Percentiles rank a stretch among this genome's conserved stretches.
Evolutionary conservation across 1,284 basidiomycete genomes (phyloP).

Genomic region (Trametes versicolor): DNA sequence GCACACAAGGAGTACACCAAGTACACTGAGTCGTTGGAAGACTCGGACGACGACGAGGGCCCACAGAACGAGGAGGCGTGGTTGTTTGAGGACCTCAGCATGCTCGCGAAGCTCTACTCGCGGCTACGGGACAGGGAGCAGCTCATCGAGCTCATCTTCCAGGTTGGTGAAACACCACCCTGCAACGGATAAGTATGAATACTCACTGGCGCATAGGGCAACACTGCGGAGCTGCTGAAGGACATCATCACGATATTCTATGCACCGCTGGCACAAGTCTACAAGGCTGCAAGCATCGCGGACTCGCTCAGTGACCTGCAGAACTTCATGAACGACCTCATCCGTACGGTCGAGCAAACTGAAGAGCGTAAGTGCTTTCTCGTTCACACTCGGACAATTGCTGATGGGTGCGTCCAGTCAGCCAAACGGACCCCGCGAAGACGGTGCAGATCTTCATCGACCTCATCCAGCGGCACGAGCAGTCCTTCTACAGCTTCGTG

Average conservation of each 20-base stretch:
- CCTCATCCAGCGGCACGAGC: constrained; percentile 94
- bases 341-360: constrained; percentile 91
- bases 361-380: constrained; percentile 79
- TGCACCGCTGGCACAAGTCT: constrained; percentile 96
- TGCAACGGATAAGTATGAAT: background rate
- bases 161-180: constrained; percentile 60
- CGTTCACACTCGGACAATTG: background rate
- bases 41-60: constrained; percentile 94
- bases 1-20: constrained; percentile 81
- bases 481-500: constrained; percentile 96
- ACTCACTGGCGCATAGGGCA: constrained; percentile 65
- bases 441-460: constrained; percentile 97
- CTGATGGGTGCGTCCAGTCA: constrained; percentile 60
- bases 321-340: constrained; percentile 95
- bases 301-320: constrained; percentile 95
- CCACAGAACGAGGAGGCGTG: constrained; percentile 94
- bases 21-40: constrained; percentile 68
- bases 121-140: constrained; percentile 92
- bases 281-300: constrained; percentile 96
- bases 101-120: constrained; percentile 82
- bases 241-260: constrained; percentile 99
- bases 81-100: constrained; percentile 90
- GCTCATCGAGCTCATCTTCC: constrained; percentile 93
- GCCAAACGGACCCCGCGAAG: constrained; percentile 83
- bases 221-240: constrained; percentile 94